Conservation (phyloP, 192 early-diverging fungal species). For the Backusella westeae region DNA sequence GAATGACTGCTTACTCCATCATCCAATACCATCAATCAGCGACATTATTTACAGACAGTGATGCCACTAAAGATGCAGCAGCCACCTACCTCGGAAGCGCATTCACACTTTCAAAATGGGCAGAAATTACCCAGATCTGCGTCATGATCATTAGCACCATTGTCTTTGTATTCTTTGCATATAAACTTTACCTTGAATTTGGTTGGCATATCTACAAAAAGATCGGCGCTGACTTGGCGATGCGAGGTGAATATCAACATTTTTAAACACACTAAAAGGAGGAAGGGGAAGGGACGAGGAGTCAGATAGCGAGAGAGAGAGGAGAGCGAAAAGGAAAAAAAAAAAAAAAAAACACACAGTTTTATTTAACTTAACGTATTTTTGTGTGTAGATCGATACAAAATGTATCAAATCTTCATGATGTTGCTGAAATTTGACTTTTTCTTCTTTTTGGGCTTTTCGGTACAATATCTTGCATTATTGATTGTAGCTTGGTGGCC, state of each 20-base stretch:
- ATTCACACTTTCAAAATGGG: constrained; percentile 29
- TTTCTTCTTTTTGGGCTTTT: constrained; percentile 77
- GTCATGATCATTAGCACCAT: constrained; percentile 51
- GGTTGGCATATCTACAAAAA: constrained; percentile 85
- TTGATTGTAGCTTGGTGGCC: constrained; percentile 48
- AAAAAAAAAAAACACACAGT: too few species aligned
- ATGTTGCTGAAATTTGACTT: constrained; percentile 81
- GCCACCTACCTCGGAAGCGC: constrained; percentile 16
- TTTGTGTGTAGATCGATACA: constrained; percentile 57
- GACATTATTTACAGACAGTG: constrained; percentile 25
- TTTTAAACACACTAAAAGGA: background rate
- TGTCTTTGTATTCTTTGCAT: constrained; percentile 50
- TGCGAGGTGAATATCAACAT: constrained; percentile 51
- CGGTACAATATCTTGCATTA: constrained; percentile 70
- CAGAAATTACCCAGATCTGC: constrained; percentile 55
- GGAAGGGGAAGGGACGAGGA: background rate
- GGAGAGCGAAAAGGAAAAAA: background rate
- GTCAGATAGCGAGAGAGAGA: background rate
- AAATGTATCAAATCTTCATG: constrained; percentile 76
- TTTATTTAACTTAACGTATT: background rate
- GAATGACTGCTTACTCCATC: constrained; percentile 62
- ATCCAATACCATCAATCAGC: constrained; percentile 62
- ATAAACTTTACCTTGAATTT: constrained; percentile 76
- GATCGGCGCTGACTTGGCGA: constrained; percentile 74
- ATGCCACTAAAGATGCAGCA: background rate